phyloP scores from a whole-genome alignment of 2,329 filamentous ascomycete species.

The Alternaria viburni region DNA sequence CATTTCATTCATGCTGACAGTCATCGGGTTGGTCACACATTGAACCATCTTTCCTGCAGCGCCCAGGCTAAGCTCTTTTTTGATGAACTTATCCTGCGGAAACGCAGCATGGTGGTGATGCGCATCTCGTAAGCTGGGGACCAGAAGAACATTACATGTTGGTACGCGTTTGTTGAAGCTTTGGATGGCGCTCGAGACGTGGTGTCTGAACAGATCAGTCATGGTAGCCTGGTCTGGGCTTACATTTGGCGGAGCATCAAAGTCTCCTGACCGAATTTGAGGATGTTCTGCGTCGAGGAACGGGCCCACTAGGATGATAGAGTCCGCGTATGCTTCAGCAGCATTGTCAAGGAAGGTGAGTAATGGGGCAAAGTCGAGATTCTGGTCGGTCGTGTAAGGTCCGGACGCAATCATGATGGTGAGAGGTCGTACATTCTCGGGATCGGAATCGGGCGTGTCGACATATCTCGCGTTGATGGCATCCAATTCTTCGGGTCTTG shows the following conservation, averaged over 20 bases:
- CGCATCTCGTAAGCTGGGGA: conserved; percentile 82
- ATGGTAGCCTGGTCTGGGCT: conserved; percentile 77
- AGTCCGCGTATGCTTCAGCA: conserved; percentile 75
- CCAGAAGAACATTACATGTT: conserved; percentile 78
- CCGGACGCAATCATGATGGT: conserved; percentile 81
- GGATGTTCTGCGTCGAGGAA: conserved; percentile 94
- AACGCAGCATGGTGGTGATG: conserved; percentile 85
- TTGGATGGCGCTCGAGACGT: conserved; percentile 76
- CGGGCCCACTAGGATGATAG: conserved; percentile 80
- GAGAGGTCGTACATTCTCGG: conserved; percentile 65
- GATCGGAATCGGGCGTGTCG: conserved; percentile 63
- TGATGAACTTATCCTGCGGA: conserved; percentile 77
- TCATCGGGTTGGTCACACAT: conserved; percentile 89
- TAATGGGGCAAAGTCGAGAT: conserved; percentile 87
- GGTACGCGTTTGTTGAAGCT: conserved; percentile 74
- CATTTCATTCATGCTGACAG: conserved; percentile 84
- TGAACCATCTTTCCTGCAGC: conserved; percentile 66
- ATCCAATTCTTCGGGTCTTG: conserved; percentile 69
- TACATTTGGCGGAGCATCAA: conserved; percentile 51
- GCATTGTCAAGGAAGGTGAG: conserved; percentile 81
- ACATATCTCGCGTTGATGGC: conserved; percentile 72
- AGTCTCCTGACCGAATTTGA: conserved; percentile 68
- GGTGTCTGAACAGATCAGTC: conserved; percentile 79
- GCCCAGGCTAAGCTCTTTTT: conserved; percentile 75
- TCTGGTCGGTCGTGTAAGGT: conserved; percentile 91